A percentile compares a stretch with the other conserved stretches of the same genome.
phyloP scores from a whole-genome alignment of 148 eudicot genomes.

The Rhododendron henanense region DNA sequence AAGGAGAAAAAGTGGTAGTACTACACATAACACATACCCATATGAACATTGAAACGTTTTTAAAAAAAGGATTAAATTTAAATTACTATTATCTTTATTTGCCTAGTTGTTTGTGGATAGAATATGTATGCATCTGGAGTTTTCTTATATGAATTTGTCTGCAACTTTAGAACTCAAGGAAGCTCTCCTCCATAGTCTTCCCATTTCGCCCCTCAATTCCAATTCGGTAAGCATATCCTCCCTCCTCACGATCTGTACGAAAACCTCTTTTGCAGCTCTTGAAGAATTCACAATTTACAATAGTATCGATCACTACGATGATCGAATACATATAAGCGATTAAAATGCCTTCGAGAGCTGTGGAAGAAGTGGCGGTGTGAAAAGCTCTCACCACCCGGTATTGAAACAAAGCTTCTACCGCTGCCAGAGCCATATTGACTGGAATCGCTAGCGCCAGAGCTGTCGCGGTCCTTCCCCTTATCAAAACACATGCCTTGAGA shows the following conservation, averaged over 20 bases:
- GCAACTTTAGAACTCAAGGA: slow-evolving; percentile 8
- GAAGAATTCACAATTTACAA: slow-evolving; percentile 52
- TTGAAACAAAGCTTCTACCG: slow-evolving; percentile 65
- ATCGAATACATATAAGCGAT: slow-evolving; percentile 67
- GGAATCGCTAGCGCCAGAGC: slow-evolving; percentile 64
- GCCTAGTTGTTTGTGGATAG: neutral
- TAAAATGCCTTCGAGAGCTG: slow-evolving; percentile 53
- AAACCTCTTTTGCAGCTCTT: slow-evolving; percentile 35
- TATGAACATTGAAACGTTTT: neutral
- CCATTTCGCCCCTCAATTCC: neutral
- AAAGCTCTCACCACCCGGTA: slow-evolving; percentile 43
- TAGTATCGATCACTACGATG: slow-evolving; percentile 49
- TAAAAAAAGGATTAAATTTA: neutral
- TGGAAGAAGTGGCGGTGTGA: slow-evolving; percentile 9
- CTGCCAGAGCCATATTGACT: slow-evolving; percentile 53
- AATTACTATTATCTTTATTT: neutral
- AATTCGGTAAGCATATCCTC: slow-evolving; percentile 5
- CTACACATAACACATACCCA: neutral
- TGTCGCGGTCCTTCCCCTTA: slow-evolving; percentile 49
- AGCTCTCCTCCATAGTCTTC: slow-evolving; percentile 13
- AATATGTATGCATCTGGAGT: neutral
- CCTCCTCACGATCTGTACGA: slow-evolving; percentile 4
- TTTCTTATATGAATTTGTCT: neutral
- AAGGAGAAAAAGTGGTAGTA: neutral
- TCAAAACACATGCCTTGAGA: slow-evolving; percentile 46